Conservation (phyloP, 306 rosid species). For the Argentina anserina region DNA sequence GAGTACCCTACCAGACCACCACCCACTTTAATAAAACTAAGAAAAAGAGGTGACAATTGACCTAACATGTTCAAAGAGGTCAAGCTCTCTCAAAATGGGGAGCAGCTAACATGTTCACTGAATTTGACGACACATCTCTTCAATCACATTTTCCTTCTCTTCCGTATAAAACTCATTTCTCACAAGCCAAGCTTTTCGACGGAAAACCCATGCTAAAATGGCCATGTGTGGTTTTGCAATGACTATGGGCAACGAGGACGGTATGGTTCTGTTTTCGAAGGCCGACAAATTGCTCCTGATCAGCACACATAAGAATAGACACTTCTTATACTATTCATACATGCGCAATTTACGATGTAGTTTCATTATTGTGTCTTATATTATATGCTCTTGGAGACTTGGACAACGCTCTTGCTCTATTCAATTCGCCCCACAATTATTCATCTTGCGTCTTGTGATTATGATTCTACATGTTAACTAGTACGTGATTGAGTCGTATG, state of each 20-base stretch:
- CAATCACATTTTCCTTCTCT: not conserved
- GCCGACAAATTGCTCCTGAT: not conserved
- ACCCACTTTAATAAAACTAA: not conserved
- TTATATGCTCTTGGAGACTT: too few species aligned
- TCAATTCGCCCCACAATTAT: too few species aligned
- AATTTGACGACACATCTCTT: not conserved
- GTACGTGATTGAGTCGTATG: too few species aligned
- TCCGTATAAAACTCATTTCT: not conserved
- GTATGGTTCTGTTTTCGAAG: not conserved
- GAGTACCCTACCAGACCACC: not conserved
- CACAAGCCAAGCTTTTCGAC: too few species aligned
- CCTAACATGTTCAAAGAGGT: conserved; percentile 10
- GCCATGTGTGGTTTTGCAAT: not conserved
- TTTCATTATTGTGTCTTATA: not conserved
- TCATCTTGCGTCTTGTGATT: too few species aligned
- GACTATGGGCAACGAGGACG: not conserved
- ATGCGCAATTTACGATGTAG: not conserved
- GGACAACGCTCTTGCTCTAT: too few species aligned
- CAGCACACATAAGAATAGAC: too few species aligned
- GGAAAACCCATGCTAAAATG: not conserved
- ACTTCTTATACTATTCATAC: not conserved
- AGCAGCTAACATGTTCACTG: conserved; percentile 16
- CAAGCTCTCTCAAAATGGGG: conserved; percentile 3
- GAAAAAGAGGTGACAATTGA: conserved; percentile 22
- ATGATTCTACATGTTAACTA: too few species aligned